Percentiles rank a stretch among this genome's conserved stretches.
Evolutionary conservation across 2,329 filamentous ascomycete genomes (phyloP).

Genomic region (Talaromyces sp.): DNA sequence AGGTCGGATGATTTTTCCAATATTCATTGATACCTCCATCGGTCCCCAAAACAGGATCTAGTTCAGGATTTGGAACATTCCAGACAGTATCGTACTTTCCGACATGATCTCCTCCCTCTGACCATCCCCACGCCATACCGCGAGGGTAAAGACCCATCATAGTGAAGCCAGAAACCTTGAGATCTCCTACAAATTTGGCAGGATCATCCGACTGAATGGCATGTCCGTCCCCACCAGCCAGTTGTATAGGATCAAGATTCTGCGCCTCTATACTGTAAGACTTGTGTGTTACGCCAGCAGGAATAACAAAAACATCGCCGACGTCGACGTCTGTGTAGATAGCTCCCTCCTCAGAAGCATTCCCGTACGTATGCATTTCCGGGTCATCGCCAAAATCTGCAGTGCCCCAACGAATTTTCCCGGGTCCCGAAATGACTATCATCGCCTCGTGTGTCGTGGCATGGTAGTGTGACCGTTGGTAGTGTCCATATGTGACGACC

Average conservation of each 20-base stretch:
- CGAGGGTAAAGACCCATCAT: slow-evolving; percentile 2
- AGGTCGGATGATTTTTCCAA: background rate
- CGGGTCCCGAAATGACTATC: background rate
- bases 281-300: slow-evolving; percentile 1
- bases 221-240: background rate
- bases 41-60: background rate
- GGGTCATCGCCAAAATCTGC: background rate
- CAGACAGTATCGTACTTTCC: background rate
- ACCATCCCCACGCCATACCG: background rate
- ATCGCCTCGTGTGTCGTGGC: background rate
- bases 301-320: background rate
- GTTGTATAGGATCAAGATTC: background rate
- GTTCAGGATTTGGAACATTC: background rate
- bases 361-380: background rate
- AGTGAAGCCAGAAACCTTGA: background rate
- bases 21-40: slow-evolving; percentile 1
- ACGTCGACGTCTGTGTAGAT: background rate
- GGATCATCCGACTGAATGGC: background rate
- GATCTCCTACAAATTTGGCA: background rate
- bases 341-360: background rate
- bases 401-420: slow-evolving; percentile 5
- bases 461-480: slow-evolving; percentile 4
- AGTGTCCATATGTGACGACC: background rate
- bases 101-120: background rate
- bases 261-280: background rate